Evolutionary conservation across 2,329 filamentous ascomycete species (phyloP), one percentile per base, ranked within the genome.

Genomic region (Colletotrichum somersetense): DNA sequence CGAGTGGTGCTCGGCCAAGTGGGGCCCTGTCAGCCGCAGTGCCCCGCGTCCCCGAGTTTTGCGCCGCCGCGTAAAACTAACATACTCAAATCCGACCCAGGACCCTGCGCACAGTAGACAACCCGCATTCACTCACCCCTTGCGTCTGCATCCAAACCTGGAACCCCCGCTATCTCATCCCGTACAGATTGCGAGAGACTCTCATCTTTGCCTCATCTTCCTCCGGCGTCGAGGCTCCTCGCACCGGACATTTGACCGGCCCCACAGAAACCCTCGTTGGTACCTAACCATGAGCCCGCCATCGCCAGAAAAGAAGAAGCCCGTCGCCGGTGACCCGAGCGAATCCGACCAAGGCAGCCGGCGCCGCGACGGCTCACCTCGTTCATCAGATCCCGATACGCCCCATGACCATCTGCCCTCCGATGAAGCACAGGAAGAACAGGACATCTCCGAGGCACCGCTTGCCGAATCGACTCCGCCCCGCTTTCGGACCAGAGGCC

Each of bases 31-130:
- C 33, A 62, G 26, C 55, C 64, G 64, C 56, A 58, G 26, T 53
- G 57, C 64, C 42, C 18, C 44, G 44, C 44, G 44, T 38, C 67
- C 52, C 46, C 59, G 59, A 69, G 59, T 72, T 72, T 55, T 72
- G 56, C 69, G 69, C 59, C 59, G 66, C 59, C 23, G 69, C 69
- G 69, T 16, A 72, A 59, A 72, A 69, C 66, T 38, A 23, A 26
- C 40, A 57, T 23, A 16, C 48, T 58, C 66, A 61, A 55, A 20
- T 2, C 44, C 44, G n/a, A 18, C 16, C 18, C 33, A 12, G 42
- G 20, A 38, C 58, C 50, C 26, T n/a, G 8, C 58, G 50, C 6
- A 23, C 52, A 23, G 35, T 38, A 4, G 23, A 44, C 38, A 4
- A 33, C 40, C 30, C 42, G 23, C 1, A 26, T 59, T 12, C 14